phyloP scores from a whole-genome alignment of 345 rosid species.

The Cardamine resedifolia region DNA sequence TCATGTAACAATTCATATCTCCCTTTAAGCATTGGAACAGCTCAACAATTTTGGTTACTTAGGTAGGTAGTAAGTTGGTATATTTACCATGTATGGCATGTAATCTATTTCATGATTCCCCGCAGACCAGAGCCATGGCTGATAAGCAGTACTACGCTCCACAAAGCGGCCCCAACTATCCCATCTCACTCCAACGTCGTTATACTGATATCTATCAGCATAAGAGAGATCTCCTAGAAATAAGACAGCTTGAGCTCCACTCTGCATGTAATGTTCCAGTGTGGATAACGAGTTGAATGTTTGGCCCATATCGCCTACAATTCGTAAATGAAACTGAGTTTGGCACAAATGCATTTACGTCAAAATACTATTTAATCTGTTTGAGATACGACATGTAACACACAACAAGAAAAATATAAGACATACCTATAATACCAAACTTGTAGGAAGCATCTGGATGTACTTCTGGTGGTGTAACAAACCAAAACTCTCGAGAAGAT shows the following conservation, averaged over 20 bases:
- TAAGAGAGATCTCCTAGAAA: slow-evolving; percentile 95
- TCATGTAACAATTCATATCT: neutral
- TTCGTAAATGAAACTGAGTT: neutral
- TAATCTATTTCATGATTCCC: slow-evolving; percentile 94
- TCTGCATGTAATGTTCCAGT: slow-evolving; percentile 78
- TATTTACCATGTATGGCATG: slow-evolving; percentile 86
- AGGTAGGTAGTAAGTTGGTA: neutral
- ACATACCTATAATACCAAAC: slow-evolving; percentile 94
- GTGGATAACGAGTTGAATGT: slow-evolving; percentile 93
- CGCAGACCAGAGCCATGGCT: slow-evolving; percentile 94
- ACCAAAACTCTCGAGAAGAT: slow-evolving; percentile 81
- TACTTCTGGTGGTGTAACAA: slow-evolving; percentile 76
- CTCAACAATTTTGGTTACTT: neutral
- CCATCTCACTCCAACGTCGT: slow-evolving; percentile 84
- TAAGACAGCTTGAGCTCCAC: slow-evolving; percentile 79
- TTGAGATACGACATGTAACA: neutral
- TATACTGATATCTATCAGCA: slow-evolving; percentile 81
- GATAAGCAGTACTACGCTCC: slow-evolving; percentile 87
- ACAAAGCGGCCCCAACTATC: slow-evolving; percentile 92
- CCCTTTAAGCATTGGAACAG: neutral
- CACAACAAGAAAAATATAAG: neutral
- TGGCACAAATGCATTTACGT: neutral
- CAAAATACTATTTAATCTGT: neutral
- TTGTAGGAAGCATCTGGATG: slow-evolving; percentile 79
- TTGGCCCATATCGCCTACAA: slow-evolving; percentile 91